A percentile compares a stretch with the other conserved stretches of the same genome.
phyloP scores from a whole-genome alignment of 306 rosid genomes.

The Casuarina equisetifolia region DNA sequence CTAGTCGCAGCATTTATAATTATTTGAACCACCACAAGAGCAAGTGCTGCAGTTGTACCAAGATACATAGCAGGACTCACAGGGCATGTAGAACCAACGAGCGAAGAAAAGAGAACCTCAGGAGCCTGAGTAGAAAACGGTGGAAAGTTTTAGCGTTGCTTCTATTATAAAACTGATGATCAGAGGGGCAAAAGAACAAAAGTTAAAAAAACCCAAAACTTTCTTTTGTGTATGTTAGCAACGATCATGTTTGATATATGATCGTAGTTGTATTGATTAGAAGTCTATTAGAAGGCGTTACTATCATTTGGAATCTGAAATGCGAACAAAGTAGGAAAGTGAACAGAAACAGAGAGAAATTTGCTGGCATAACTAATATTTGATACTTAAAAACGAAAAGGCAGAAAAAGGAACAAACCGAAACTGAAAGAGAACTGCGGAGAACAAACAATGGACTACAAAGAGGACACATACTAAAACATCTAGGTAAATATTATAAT shows the following conservation, averaged over 20 bases:
- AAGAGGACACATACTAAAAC: too few species aligned
- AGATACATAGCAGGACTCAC: constrained; percentile 82
- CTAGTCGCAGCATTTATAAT: constrained; percentile 64
- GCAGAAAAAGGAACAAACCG: too few species aligned
- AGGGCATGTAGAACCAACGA: constrained; percentile 58
- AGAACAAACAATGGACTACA: too few species aligned
- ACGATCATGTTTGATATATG: neutral
- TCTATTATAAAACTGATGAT: neutral
- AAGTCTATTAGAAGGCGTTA: neutral
- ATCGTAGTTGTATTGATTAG: neutral
- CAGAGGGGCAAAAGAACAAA: constrained; percentile 9
- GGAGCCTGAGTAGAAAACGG: constrained; percentile 47
- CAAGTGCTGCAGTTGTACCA: constrained; percentile 72
- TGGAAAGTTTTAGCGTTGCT: constrained; percentile 2
- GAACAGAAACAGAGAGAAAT: neutral
- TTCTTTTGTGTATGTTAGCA: neutral
- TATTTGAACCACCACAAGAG: constrained; percentile 68
- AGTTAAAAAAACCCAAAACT: neutral
- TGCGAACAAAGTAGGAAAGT: neutral
- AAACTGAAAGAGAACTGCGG: too few species aligned
- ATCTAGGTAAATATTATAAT: too few species aligned
- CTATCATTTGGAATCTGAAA: neutral
- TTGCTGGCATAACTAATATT: neutral
- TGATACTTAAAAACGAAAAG: too few species aligned
- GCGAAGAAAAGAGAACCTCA: constrained; percentile 42